These are phyloP conservation scores for Talaromyces borbonicus DNA, from an alignment of 495 filamentous ascomycete genomes.

Conservation along the genomic window DNA sequence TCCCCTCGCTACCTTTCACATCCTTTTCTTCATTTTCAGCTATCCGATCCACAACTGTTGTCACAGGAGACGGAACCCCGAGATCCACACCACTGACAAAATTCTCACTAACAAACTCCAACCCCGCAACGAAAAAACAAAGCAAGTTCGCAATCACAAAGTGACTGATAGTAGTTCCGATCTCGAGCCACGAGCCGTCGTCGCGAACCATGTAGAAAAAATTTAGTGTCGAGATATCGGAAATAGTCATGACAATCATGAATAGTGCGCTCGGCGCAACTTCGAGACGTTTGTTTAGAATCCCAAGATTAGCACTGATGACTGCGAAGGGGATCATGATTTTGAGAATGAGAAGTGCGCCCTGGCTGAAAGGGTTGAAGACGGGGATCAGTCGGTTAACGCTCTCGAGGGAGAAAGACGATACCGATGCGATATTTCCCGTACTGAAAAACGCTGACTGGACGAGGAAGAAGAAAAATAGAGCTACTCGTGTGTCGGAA, in stretches of 20 bases:
- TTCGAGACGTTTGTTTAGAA: conserved; percentile 77
- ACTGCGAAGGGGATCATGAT: conserved; percentile 89
- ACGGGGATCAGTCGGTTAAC: conserved; percentile 87
- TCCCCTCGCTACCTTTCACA: neutral
- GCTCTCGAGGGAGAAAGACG: conserved; percentile 87
- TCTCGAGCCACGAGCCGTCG: conserved; percentile 95
- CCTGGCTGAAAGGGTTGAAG: conserved; percentile 90
- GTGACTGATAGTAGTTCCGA: conserved; percentile 89
- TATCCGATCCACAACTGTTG: neutral
- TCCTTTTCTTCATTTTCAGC: neutral
- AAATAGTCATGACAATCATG: conserved; percentile 88
- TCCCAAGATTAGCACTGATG: conserved; percentile 86
- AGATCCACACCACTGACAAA: conserved; percentile 80
- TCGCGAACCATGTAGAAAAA: conserved; percentile 98
- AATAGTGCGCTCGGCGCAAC: conserved; percentile 78
- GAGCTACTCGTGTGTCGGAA: conserved; percentile 71
- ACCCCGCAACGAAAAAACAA: conserved; percentile 79
- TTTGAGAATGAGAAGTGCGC: conserved; percentile 78
- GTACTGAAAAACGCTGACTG: conserved; percentile 97
- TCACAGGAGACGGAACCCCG: conserved; percentile 18
- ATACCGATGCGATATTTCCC: conserved; percentile 91
- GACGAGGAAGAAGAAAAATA: conserved; percentile 92
- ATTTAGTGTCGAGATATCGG: conserved; percentile 86
- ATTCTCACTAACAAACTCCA: conserved; percentile 78
- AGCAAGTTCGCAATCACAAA: conserved; percentile 85